Evolutionary conservation across 1,139 yeast genomes (phyloP).

Genomic region (Yamadazyma triangularis): DNA sequence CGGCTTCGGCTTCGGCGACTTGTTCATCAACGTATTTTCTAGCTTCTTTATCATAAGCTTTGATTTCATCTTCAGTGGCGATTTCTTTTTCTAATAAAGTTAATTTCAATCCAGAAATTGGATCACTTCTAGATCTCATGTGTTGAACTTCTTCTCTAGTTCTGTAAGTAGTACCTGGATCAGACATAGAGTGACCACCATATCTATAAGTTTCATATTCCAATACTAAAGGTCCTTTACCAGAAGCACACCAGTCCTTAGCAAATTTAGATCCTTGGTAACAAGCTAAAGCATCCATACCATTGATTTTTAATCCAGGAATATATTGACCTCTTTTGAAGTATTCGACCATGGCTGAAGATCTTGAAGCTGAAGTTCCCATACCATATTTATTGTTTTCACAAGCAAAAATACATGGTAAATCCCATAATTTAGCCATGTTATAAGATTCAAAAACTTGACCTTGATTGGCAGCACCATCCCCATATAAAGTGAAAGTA

Average conservation of each 20-base stretch:
- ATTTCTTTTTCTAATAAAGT: conserved; percentile 75
- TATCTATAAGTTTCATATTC: conserved; percentile 98
- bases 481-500: conserved; percentile 90
- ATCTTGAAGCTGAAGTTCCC: conserved; percentile 98
- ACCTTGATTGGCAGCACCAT: conserved; percentile 99
- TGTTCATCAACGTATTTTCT: conserved; percentile 94
- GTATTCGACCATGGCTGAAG: conserved; percentile 94
- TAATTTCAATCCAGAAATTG: conserved; percentile 93
- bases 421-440: conserved; percentile 98
- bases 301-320: conserved; percentile 97
- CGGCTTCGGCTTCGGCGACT: conserved; percentile 88
- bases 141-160: conserved; percentile 99
- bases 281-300: conserved; percentile 95
- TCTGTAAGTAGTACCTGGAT: conserved; percentile 99
- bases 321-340: conserved; percentile 99
- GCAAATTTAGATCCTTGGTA: conserved; percentile 97
- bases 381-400: conserved; percentile 99
- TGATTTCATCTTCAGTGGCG: conserved; percentile 92
- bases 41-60: conserved; percentile 91
- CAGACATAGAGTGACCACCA: conserved; percentile 99
- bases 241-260: conserved; percentile 89
- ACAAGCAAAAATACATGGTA: conserved; percentile 92
- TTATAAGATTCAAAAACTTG: conserved; percentile 96
- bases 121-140: conserved; percentile 98
- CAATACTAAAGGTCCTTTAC: conserved; percentile 93